Base-by-base conservation (phyloP, 176 grass and related monocot species). In the Alopecurus myosuroides region DNA sequence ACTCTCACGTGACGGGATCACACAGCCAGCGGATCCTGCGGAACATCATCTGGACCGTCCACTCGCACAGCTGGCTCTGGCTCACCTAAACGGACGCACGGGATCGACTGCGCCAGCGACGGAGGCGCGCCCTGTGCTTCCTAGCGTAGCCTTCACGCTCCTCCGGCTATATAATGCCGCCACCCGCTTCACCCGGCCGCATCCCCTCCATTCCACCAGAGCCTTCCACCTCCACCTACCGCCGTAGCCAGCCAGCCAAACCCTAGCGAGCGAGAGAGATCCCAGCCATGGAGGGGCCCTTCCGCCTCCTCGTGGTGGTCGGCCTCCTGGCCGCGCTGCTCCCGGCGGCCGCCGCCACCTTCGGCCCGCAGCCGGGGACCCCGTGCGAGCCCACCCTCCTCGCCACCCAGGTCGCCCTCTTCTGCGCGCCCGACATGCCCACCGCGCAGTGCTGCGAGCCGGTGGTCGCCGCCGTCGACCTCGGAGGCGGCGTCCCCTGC, bases 401-500 rank as follows among this genome's bases (percentile, higher is more conserved):
- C 60, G 78, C 78, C 41, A 80, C 78, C 60, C 78, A 80, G 60
- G 82, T 48, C 37, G 9, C 69, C 11, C 68, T 75, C 67, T 57
- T 75, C 69, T 34, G 70, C 70, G 52, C 69, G 7, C 46, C 69
- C 28, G 51, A 75, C 53, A 75, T 84, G 82, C 69, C 71, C 56
- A 75, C 55, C 13, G 62, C 82, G 4, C 51, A 72, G 82, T 63
- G 70, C 71, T 75, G 49, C 70, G 71, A 46, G 55, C 82, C 55
- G 0, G 69, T 84, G 12, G 82, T 75, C 20, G 70, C 69, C 29
- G 26, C 51, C 70, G 37, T 46, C 70, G 70, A 73, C 52, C 68
- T 74, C 56, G 71, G 69, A 11, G 69, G 70, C 55, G 82, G 70
- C 29, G 70, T 63, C 28, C 69, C 56, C 67, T 74, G 82, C 82